phyloP scores from a whole-genome alignment of 2,329 filamentous ascomycete species.

The Colletotrichum theobromicola region DNA sequence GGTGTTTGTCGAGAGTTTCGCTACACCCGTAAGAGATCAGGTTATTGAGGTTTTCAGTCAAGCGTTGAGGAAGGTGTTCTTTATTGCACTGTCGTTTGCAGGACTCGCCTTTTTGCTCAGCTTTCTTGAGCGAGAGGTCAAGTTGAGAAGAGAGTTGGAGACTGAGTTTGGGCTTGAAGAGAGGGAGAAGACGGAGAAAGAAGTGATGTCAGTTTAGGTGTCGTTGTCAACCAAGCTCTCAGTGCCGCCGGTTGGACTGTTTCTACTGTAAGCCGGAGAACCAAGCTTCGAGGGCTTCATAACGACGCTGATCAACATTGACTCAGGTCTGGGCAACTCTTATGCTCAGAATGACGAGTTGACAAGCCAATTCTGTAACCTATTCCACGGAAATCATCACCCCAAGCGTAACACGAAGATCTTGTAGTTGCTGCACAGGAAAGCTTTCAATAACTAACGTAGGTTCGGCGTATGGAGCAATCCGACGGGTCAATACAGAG shows the following conservation, averaged over 20 bases:
- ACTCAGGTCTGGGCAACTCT: background rate
- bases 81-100: conserved; percentile 25
- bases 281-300: background rate
- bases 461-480: background rate
- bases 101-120: conserved; percentile 26
- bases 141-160: conserved; percentile 29
- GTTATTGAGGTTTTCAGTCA: conserved; percentile 29
- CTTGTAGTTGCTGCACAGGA: background rate
- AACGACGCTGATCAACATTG: background rate
- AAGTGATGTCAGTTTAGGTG: background rate
- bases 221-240: background rate
- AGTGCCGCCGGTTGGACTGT: background rate
- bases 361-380: background rate
- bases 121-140: conserved; percentile 29
- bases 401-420: background rate
- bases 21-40: conserved; percentile 20
- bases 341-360: background rate
- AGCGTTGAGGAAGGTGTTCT: conserved; percentile 27
- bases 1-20: conserved; percentile 25
- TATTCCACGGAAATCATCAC: background rate
- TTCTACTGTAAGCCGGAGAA: background rate
- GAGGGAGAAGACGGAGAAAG: background rate
- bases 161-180: conserved; percentile 32
- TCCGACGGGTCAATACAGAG: background rate
- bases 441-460: background rate